Conservation (phyloP, 306 rosid species). For the Aeschynomene evenia region DNA sequence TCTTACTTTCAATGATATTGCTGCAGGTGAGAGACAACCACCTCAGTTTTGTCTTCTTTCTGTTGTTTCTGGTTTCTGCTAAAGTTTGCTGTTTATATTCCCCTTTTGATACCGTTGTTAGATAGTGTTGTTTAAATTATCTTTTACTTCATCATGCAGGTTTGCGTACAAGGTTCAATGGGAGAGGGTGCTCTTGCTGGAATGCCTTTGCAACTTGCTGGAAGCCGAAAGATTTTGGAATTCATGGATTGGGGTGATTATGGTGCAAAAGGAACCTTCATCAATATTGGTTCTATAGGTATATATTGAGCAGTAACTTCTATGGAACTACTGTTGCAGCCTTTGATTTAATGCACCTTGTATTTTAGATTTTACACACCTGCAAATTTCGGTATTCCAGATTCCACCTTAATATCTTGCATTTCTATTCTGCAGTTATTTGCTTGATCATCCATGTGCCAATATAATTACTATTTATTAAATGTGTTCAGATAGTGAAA, state of each 20-base stretch:
- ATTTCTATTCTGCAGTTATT: slow-evolving; percentile 2
- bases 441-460: slow-evolving; percentile 18
- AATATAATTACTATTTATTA: neutral
- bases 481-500: slow-evolving; percentile 10
- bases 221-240: slow-evolving; percentile 79
- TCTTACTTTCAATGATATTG: too few species aligned
- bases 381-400: slow-evolving; percentile 20
- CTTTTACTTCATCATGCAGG: slow-evolving; percentile 47
- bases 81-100: too few species aligned
- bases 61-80: too few species aligned
- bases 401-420: slow-evolving; percentile 12
- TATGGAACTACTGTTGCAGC: neutral
- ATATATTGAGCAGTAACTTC: slow-evolving; percentile 27
- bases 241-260: slow-evolving; percentile 99
- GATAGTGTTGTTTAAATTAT: slow-evolving; percentile 22
- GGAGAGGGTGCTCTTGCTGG: slow-evolving; percentile 97
- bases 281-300: slow-evolving; percentile 92
- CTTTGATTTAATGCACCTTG: slow-evolving; percentile 15
- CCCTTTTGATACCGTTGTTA: too few species aligned
- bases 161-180: slow-evolving; percentile 98
- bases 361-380: slow-evolving; percentile 10
- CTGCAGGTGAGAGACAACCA: too few species aligned
- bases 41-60: too few species aligned
- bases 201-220: slow-evolving; percentile 98
- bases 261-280: slow-evolving; percentile 81